Percentiles rank a stretch among this genome's conserved stretches.
These are phyloP conservation scores for Penicillium malachiteum DNA, from an alignment of 495 filamentous ascomycete species.

Conservation along the genomic window DNA sequence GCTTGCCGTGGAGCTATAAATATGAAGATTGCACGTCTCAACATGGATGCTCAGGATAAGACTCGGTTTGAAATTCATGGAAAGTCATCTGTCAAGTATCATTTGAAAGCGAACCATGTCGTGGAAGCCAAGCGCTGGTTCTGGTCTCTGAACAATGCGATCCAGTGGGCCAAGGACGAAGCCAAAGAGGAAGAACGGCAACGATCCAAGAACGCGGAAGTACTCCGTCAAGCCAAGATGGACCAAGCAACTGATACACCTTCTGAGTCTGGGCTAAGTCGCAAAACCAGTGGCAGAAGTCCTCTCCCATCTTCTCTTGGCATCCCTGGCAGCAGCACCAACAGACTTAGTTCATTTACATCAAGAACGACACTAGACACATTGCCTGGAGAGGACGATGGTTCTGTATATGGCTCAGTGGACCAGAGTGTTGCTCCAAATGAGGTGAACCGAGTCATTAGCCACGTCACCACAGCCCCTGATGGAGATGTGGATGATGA, in stretches of 20 bases:
- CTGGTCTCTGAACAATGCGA: slow-evolving; percentile 98
- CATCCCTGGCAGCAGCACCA: slow-evolving; percentile 36
- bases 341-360: slow-evolving; percentile 41
- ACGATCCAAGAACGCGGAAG: slow-evolving; percentile 69
- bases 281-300: slow-evolving; percentile 38
- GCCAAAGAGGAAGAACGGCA: slow-evolving; percentile 82
- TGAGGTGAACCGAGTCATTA: slow-evolving; percentile 48
- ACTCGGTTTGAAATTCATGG: slow-evolving; percentile 95
- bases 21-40: slow-evolving; percentile 91
- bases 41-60: slow-evolving; percentile 96
- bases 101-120: slow-evolving; percentile 93
- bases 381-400: slow-evolving; percentile 53
- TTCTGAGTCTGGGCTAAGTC: slow-evolving; percentile 32
- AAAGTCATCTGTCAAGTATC: slow-evolving; percentile 98
- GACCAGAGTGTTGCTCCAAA: slow-evolving; percentile 56
- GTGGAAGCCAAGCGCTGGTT: slow-evolving; percentile 66
- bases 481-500: slow-evolving; percentile 72
- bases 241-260: slow-evolving; percentile 51
- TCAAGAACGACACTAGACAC: slow-evolving; percentile 54
- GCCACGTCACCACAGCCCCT: slow-evolving; percentile 44
- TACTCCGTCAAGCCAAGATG: slow-evolving; percentile 71
- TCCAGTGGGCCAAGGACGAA: slow-evolving; percentile 97
- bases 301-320: slow-evolving; percentile 34
- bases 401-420: slow-evolving; percentile 53
- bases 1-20: slow-evolving; percentile 96